Base-by-base conservation (phyloP, 1,139 yeast genomes). In the Hemisphaericaspora xylanilytica region DNA sequence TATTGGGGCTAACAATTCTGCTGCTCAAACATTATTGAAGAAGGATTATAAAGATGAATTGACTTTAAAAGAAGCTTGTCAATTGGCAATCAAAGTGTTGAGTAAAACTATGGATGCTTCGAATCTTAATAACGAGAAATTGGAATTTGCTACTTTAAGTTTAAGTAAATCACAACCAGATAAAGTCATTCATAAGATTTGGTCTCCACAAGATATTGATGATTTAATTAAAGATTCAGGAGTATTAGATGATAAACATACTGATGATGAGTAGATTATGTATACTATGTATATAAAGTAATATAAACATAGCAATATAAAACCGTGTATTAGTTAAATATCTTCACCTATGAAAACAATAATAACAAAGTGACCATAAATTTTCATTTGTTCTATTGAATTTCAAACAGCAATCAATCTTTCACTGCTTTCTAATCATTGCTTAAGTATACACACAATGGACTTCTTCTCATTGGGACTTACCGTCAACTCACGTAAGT, bases 1-100 rank as follows among this genome's bases (percentile, higher is more conserved):
- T 53, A 92, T 92, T 47, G 99, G 99, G 30, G 96, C 97, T 41
- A 94, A 92, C 66, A 90, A 88, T 49, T 80, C 96, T 4, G 90
- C 96, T 32, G 97, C 97, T 2, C 98, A 94, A 67, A 90, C 98
- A 1, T 70, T 94, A 49, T 74, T 94, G 58, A 94, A 92, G 65
- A 95, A 90, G 67, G 98, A 94, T 56, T 94, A 86, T 68, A 88
- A 85, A 58, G 94, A 87, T 51, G 94, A 85, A 42, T 63, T 88
- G 55, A 65, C 75, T 14, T 70, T 94, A 51, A 78, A 81, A 44
- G 94, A 85, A 38, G 97, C 96, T 3, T 78, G 88, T 46, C 88
- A 83, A 50, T 71, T 92, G 59, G 97, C 97, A 5, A 73, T 92
- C 56, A 89, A 89, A 66, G 95, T 94, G 30, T 76, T 94, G 49